A percentile compares a stretch with the other conserved stretches of the same genome.
These are phyloP conservation scores for Pulveroboletus sp. DNA, from an alignment of 768 basidiomycete genomes.

Conservation along the genomic window DNA sequence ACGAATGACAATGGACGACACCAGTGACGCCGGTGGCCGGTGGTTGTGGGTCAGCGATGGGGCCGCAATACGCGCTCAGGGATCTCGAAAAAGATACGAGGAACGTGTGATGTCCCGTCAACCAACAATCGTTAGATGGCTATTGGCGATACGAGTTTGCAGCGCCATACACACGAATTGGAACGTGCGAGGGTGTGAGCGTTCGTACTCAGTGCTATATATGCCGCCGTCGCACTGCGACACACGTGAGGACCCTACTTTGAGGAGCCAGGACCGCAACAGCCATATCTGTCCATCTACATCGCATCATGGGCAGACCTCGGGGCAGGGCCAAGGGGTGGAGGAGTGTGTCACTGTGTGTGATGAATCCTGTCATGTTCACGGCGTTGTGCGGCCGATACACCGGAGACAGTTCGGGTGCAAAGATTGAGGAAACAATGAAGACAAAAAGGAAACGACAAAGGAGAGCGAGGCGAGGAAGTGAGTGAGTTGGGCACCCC, in stretches of 20 bases:
- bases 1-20: background rate
- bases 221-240: background rate
- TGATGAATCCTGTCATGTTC: too few species aligned
- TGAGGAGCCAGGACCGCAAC: background rate
- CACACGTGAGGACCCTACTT: background rate
- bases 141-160: background rate
- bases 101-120: background rate
- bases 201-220: background rate
- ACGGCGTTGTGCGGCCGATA: too few species aligned
- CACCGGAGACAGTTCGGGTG: too few species aligned
- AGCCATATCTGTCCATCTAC: too few species aligned
- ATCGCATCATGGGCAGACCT: too few species aligned
- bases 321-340: background rate
- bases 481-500: too few species aligned
- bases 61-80: too few species aligned
- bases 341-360: too few species aligned
- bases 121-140: background rate
- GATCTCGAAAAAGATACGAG: too few species aligned
- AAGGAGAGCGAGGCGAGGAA: too few species aligned
- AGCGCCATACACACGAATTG: background rate
- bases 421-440: too few species aligned
- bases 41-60: background rate
- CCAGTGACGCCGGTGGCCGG: background rate
- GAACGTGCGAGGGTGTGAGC: background rate
- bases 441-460: too few species aligned